phyloP scores from a whole-genome alignment of 805 yeast genomes.

The Candida stauntonica region DNA sequence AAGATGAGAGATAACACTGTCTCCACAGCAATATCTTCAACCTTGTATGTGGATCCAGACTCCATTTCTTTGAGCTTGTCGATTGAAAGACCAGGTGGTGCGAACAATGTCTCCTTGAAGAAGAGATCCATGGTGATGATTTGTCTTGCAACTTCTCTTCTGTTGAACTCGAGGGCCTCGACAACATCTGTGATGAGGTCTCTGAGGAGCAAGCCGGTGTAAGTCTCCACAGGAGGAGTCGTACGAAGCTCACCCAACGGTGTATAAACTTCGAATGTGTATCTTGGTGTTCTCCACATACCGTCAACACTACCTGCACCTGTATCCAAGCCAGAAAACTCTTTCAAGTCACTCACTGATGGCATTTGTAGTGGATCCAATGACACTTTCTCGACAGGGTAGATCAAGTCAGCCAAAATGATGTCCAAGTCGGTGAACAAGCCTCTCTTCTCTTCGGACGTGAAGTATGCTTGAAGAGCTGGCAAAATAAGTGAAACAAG shows the following conservation, averaged over 20 bases:
- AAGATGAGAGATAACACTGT: constrained; percentile 73
- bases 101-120: constrained; percentile 61
- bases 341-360: constrained; percentile 31
- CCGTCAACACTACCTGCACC: constrained; percentile 53
- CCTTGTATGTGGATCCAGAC: constrained; percentile 69
- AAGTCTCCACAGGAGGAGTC: constrained; percentile 48
- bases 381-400: constrained; percentile 17
- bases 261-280: constrained; percentile 55
- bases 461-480: constrained; percentile 35
- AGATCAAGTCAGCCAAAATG: constrained; percentile 14
- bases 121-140: constrained; percentile 68
- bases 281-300: constrained; percentile 64
- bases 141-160: constrained; percentile 82
- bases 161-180: constrained; percentile 80
- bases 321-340: constrained; percentile 30
- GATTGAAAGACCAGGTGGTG: constrained; percentile 70
- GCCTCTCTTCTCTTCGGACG: constrained; percentile 1
- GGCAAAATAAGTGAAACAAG: constrained; percentile 49
- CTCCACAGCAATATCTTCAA: constrained; percentile 87
- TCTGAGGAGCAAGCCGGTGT: constrained; percentile 59
- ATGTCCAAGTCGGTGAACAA: constrained; percentile 34
- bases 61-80: constrained; percentile 54
- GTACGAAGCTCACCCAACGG: constrained; percentile 58
- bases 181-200: constrained; percentile 75
- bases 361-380: constrained; percentile 32